Conservation (phyloP, 2,329 filamentous ascomycete genomes). For the Phaeosphaeriaceae sp. region DNA sequence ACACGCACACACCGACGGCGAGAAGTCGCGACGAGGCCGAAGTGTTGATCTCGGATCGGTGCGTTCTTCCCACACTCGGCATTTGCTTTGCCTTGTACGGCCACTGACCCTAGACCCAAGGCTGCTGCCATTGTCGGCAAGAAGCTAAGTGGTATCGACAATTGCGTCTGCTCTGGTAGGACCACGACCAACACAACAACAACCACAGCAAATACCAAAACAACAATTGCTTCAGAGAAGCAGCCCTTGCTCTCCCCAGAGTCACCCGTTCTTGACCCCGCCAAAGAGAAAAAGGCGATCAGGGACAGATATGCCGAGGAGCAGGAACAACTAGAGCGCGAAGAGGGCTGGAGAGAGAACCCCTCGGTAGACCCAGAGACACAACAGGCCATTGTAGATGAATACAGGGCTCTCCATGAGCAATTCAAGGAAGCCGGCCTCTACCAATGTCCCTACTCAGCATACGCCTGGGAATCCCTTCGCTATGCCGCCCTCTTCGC, state of each 20-base stretch:
- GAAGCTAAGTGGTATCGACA: conserved; percentile 28
- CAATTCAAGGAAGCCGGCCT: conserved; percentile 61
- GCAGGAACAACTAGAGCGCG: conserved; percentile 47
- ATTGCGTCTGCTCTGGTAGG: conserved; percentile 25
- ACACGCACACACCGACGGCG: conserved; percentile 1
- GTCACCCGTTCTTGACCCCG: conserved; percentile 3
- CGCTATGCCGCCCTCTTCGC: conserved; percentile 62
- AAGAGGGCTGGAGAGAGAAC: conserved; percentile 42
- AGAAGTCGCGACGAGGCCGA: conserved; percentile 19
- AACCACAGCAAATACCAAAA: conserved; percentile 15
- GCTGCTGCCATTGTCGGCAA: conserved; percentile 35
- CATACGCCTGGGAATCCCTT: conserved; percentile 65
- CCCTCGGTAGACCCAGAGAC: conserved; percentile 62
- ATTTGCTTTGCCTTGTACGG: no score
- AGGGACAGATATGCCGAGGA: conserved; percentile 42
- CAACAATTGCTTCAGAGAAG: conserved; percentile 29
- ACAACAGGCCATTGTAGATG: conserved; percentile 61
- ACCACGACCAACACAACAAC: conserved; percentile 18
- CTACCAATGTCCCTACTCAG: conserved; percentile 64
- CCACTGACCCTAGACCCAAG: conserved; percentile 31
- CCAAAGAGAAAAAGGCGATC: conserved; percentile 24
- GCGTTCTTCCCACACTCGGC: conserved; percentile 20
- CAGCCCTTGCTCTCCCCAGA: conserved; percentile 21
- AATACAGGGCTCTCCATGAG: conserved; percentile 64
- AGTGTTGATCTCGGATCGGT: conserved; percentile 40